phyloP scores from a whole-genome alignment of 1,284 basidiomycete species.

The Ceratorhiza oryzae-sativae region DNA sequence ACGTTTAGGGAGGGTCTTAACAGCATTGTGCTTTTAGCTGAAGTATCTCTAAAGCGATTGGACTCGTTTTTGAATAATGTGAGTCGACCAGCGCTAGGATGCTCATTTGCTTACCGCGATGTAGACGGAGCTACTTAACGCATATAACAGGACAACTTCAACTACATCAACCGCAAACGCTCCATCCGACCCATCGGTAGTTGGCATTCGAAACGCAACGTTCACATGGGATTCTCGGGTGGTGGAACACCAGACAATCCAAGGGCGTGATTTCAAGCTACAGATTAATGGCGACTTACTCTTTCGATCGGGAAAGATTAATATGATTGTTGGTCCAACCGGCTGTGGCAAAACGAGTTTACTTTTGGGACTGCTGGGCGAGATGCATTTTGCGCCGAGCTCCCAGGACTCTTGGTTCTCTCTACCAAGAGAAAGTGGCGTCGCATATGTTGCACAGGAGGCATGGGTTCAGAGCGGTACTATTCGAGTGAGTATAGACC shows the following conservation, averaged over 20 bases:
- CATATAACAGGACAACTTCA: not conserved
- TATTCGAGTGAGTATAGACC: slow-evolving; percentile 49
- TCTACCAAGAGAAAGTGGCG: slow-evolving; percentile 29
- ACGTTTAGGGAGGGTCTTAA: not conserved
- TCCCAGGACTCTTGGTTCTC: slow-evolving; percentile 34
- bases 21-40: not conserved
- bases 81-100: not conserved
- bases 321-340: slow-evolving; percentile 68
- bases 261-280: slow-evolving; percentile 56
- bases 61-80: slow-evolving; percentile 40
- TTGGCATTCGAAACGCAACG: slow-evolving; percentile 42
- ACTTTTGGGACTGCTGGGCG: slow-evolving; percentile 59
- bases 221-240: slow-evolving; percentile 38
- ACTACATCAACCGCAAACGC: not conserved
- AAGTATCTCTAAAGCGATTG: slow-evolving; percentile 38
- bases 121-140: slow-evolving; percentile 43
- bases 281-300: slow-evolving; percentile 59
- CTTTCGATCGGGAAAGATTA: slow-evolving; percentile 64
- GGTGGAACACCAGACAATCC: slow-evolving; percentile 17
- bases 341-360: slow-evolving; percentile 51
- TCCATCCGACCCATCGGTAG: slow-evolving; percentile 21
- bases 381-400: slow-evolving; percentile 39
- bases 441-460: slow-evolving; percentile 41
- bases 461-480: slow-evolving; percentile 40
- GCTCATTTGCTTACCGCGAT: not conserved